A percentile compares a stretch with the other conserved stretches of the same genome.
Conservation (phyloP, 257 asterid species). For the Ajuga chamaepitys region DNA sequence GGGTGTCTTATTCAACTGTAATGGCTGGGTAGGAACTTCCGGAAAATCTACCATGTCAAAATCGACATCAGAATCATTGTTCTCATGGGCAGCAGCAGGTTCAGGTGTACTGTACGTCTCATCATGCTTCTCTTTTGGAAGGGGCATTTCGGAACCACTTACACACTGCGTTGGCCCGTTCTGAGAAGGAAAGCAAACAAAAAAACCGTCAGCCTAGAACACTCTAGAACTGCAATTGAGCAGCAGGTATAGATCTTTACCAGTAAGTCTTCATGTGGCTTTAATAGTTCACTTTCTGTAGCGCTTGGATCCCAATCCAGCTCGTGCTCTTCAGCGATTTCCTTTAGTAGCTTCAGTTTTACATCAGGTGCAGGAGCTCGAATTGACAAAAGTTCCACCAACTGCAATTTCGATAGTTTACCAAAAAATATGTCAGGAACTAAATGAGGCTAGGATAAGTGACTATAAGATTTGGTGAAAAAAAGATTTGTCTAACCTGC, state of each 20-base stretch:
- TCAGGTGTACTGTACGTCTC: slow-evolving; percentile 32
- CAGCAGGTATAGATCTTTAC: slow-evolving; percentile 28
- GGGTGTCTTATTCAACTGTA: slow-evolving; percentile 48
- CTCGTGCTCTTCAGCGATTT: slow-evolving; percentile 85
- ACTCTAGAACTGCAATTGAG: neutral
- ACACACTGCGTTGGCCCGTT: slow-evolving; percentile 67
- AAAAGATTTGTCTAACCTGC: slow-evolving; percentile 43
- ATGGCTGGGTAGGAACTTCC: slow-evolving; percentile 68
- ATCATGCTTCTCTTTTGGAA: slow-evolving; percentile 53
- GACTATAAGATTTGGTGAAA: neutral
- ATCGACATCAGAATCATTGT: slow-evolving; percentile 51
- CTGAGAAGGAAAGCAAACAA: slow-evolving; percentile 35
- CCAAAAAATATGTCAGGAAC: neutral
- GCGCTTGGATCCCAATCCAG: slow-evolving; percentile 91
- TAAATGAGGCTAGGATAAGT: neutral
- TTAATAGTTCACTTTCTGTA: slow-evolving; percentile 64
- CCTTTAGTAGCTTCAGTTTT: slow-evolving; percentile 80
- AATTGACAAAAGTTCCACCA: slow-evolving; percentile 77
- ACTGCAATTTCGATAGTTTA: slow-evolving; percentile 26
- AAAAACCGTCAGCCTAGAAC: neutral
- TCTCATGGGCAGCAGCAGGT: slow-evolving; percentile 28
- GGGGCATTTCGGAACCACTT: slow-evolving; percentile 57
- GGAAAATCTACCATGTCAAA: slow-evolving; percentile 65
- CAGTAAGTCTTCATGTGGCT: slow-evolving; percentile 84
- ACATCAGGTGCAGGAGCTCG: slow-evolving; percentile 93